These are phyloP conservation scores for Corylus americana DNA, from an alignment of 306 rosid species.

Conservation along the genomic window DNA sequence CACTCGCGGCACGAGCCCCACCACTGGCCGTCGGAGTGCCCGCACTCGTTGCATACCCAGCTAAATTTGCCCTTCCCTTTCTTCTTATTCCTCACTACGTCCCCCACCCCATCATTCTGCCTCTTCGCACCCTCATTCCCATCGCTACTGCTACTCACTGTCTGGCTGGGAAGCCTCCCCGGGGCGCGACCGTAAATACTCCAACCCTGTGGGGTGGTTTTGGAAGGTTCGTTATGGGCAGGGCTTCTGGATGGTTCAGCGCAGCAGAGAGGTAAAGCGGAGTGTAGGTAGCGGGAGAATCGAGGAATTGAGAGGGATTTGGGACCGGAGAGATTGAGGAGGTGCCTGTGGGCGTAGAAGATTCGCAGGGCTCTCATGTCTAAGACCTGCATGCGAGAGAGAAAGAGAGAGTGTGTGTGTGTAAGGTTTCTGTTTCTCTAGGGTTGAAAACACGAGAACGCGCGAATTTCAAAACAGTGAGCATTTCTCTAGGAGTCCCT, in stretches of 20 bases:
- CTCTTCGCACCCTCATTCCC: slow-evolving; percentile 30
- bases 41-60: slow-evolving; percentile 79
- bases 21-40: slow-evolving; percentile 67
- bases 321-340: slow-evolving; percentile 23
- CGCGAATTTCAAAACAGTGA: slow-evolving; percentile 22
- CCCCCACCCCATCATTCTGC: slow-evolving; percentile 23
- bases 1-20: slow-evolving; percentile 75
- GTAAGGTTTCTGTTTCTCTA: neutral
- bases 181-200: slow-evolving; percentile 21
- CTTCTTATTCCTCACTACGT: slow-evolving; percentile 32
- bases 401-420: neutral
- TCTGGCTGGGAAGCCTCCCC: neutral
- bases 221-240: slow-evolving; percentile 3
- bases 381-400: slow-evolving; percentile 23
- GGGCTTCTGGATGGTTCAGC: slow-evolving; percentile 23
- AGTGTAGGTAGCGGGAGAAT: slow-evolving; percentile 38
- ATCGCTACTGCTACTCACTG: neutral
- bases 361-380: slow-evolving; percentile 57
- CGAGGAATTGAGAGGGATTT: slow-evolving; percentile 23
- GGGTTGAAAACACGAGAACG: slow-evolving; percentile 19
- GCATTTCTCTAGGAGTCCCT: too few species aligned
- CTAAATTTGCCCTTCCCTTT: slow-evolving; percentile 47
- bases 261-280: slow-evolving; percentile 22
- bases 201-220: slow-evolving; percentile 41
- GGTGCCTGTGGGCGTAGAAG: slow-evolving; percentile 38